Percentiles rank a stretch among this genome's conserved stretches.
Evolutionary conservation across 2,329 filamentous ascomycete species (phyloP).

Genomic region (Beauveria caledonica): DNA sequence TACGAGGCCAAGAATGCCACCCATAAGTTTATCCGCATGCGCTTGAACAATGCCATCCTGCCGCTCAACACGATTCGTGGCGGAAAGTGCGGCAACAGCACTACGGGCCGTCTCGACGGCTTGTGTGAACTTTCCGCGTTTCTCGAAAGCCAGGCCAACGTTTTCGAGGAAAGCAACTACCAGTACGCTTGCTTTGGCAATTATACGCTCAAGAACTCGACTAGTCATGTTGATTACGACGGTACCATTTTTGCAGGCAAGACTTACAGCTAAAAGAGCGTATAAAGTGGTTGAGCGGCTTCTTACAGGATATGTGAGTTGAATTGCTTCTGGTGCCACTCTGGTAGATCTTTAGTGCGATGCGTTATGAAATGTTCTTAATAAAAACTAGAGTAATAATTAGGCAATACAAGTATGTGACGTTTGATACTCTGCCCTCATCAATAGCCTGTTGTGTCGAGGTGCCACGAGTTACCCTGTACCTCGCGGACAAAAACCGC

Average conservation of each 20-base stretch:
- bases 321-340: too few species aligned
- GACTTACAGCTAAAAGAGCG: constrained; percentile 1
- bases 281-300: too few species aligned
- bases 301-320: too few species aligned
- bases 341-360: too few species aligned
- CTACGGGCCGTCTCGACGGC: constrained; percentile 31
- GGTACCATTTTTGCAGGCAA: constrained; percentile 24
- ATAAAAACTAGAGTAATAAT: too few species aligned
- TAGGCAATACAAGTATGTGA: too few species aligned
- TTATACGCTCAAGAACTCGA: constrained; percentile 31
- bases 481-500: too few species aligned
- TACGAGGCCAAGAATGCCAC: constrained; percentile 32
- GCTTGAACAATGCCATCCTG: constrained; percentile 40
- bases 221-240: constrained; percentile 34
- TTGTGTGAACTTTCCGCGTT: constrained; percentile 35
- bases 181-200: constrained; percentile 40
- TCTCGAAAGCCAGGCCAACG: constrained; percentile 30
- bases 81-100: constrained; percentile 28
- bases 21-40: constrained; percentile 41
- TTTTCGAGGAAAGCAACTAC: constrained; percentile 34
- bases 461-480: too few species aligned
- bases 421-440: too few species aligned
- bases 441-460: too few species aligned
- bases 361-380: too few species aligned
- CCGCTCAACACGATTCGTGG: constrained; percentile 39